A percentile compares a stretch with the other conserved stretches of the same genome.
Evolutionary conservation across 441 rosid genomes (phyloP).

Genomic region (Adansonia grandidieri): DNA sequence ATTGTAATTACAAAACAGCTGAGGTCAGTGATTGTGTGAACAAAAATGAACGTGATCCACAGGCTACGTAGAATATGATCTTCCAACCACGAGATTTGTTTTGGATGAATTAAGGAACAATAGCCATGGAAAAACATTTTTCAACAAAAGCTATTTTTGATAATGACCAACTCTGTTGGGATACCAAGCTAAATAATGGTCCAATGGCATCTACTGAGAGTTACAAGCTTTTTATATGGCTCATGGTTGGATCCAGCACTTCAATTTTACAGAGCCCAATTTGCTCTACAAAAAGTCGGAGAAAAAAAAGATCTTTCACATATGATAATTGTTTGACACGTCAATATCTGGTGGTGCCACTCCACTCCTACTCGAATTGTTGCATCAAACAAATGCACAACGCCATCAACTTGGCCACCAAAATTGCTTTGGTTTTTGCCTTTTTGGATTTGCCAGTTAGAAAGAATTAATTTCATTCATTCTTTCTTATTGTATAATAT

Average conservation of each 20-base stretch:
- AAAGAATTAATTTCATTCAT: too few relatives aligned
- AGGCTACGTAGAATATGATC: background rate
- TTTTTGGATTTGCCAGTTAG: background rate
- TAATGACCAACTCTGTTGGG: background rate
- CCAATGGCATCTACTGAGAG: background rate
- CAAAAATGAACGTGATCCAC: background rate
- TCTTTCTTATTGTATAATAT: too few relatives aligned
- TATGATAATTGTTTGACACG: background rate
- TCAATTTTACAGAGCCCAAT: background rate
- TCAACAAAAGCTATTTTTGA: background rate
- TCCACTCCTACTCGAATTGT: background rate
- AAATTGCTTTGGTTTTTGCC: background rate
- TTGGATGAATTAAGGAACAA: constrained; percentile 15
- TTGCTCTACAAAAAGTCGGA: background rate
- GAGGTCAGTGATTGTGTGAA: background rate
- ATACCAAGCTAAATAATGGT: background rate
- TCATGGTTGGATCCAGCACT: background rate
- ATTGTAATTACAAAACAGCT: background rate
- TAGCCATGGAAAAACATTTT: background rate
- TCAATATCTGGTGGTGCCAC: background rate
- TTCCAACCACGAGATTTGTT: constrained; percentile 8
- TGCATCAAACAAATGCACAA: background rate
- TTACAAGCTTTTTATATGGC: background rate
- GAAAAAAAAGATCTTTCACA: background rate
- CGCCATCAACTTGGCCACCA: background rate